Percentiles rank a stretch among this genome's conserved stretches.
These are phyloP conservation scores for Mycena vulgaris DNA, from an alignment of 768 basidiomycete genomes.

Conservation along the genomic window DNA sequence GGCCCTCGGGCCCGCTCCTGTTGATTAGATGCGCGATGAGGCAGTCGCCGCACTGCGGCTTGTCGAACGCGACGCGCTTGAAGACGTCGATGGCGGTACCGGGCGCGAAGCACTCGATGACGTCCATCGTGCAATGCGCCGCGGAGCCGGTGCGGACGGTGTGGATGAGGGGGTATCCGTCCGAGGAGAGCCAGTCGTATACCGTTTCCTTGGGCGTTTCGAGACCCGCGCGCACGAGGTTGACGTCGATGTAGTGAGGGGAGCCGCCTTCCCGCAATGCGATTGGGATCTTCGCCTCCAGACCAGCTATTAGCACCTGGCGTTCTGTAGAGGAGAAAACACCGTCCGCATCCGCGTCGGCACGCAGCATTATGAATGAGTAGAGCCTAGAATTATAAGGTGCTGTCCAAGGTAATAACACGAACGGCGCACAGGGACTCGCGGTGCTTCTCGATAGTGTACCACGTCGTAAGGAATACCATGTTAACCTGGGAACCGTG, in stretches of 20 bases:
- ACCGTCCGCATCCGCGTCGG: constrained; percentile 32
- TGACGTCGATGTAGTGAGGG: constrained; percentile 4
- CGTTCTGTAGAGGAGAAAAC: constrained; percentile 28
- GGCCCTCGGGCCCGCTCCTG: constrained; percentile 26
- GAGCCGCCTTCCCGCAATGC: constrained; percentile 27
- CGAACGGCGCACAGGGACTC: constrained; percentile 19
- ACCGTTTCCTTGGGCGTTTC: constrained; percentile 22
- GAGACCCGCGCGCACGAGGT: constrained; percentile 18
- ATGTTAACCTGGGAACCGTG: constrained; percentile 28
- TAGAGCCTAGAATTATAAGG: constrained; percentile 8
- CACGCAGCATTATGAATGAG: constrained; percentile 33
- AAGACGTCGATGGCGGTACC: constrained; percentile 20
- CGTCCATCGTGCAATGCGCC: constrained; percentile 24
- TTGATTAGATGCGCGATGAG: constrained; percentile 35
- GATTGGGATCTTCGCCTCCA: constrained; percentile 20
- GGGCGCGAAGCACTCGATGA: constrained; percentile 9
- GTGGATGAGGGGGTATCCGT: constrained; percentile 34
- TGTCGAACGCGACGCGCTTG: constrained; percentile 36
- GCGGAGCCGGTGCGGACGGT: background rate
- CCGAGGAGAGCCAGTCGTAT: constrained; percentile 30
- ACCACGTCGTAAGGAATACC: constrained; percentile 34
- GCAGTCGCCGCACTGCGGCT: constrained; percentile 35
- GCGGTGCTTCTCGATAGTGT: constrained; percentile 39
- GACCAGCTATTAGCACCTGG: constrained; percentile 18
- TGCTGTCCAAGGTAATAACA: background rate